Conservation (phyloP, 2,329 filamentous ascomycete genomes). For the Penicillium sp. region DNA sequence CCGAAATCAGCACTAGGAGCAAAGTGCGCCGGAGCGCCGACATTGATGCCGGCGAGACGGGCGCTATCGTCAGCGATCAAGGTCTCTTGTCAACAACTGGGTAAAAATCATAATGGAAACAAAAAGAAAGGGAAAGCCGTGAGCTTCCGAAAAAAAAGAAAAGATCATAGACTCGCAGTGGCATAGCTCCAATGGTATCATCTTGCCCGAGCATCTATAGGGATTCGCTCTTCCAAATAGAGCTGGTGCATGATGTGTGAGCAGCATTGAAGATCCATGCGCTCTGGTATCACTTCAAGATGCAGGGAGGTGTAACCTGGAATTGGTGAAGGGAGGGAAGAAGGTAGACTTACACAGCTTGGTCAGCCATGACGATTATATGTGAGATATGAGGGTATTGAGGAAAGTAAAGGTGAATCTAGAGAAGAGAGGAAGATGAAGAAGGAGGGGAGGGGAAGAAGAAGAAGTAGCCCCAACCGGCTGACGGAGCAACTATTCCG, state of each 20-base stretch:
- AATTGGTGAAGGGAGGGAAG: constrained; percentile 11
- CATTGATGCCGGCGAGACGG: constrained; percentile 71
- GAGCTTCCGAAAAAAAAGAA: constrained; percentile 10
- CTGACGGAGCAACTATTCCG: constrained; percentile 41
- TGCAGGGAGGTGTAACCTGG: not conserved
- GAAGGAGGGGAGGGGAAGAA: constrained; percentile 27
- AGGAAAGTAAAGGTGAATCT: constrained; percentile 20
- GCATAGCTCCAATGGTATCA: constrained; percentile 4
- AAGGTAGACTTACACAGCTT: constrained; percentile 46
- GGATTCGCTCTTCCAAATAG: not conserved
- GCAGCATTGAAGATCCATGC: constrained; percentile 2
- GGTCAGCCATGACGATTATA: constrained; percentile 41
- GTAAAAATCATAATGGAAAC: constrained; percentile 12
- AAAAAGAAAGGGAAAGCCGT: constrained; percentile 1
- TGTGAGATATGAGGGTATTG: constrained; percentile 12
- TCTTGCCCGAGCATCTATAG: constrained; percentile 5
- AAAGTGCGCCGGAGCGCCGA: constrained; percentile 61
- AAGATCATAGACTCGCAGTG: not conserved
- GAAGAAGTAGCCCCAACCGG: constrained; percentile 25
- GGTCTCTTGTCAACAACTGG: constrained; percentile 35
- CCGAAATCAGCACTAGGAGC: constrained; percentile 75
- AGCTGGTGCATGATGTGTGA: constrained; percentile 4
- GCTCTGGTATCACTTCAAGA: not conserved
- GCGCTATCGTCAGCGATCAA: constrained; percentile 59
- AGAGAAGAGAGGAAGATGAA: constrained; percentile 25